Conservation (phyloP, 2,329 filamentous ascomycete genomes). For the Aspergillus ochraceus region DNA sequence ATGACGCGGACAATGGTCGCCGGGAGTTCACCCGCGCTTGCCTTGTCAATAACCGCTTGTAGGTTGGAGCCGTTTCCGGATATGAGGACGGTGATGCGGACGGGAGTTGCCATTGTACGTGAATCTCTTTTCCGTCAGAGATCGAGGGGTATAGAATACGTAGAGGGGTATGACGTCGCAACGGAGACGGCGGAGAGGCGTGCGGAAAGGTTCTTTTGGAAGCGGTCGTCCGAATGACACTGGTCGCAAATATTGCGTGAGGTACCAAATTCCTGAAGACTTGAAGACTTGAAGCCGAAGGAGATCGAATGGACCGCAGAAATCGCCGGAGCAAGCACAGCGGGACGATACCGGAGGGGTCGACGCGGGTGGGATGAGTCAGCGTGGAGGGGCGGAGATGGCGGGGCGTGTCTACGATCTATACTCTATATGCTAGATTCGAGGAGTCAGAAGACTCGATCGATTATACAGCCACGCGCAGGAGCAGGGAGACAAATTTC, state of each 20-base stretch:
- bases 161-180: not conserved
- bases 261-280: not conserved
- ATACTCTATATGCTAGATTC: not conserved
- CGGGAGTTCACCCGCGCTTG: conserved; percentile 49
- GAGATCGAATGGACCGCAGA: not conserved
- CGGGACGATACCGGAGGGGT: not conserved
- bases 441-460: not conserved
- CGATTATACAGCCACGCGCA: not conserved
- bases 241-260: not conserved
- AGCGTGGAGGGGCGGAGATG: conserved; percentile 11
- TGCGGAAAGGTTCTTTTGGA: not conserved
- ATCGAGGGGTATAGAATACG: not conserved
- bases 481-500: not conserved
- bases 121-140: not conserved
- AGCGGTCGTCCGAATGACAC: too few species aligned
- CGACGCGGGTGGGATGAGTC: conserved; percentile 11
- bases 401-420: not conserved
- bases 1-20: conserved; percentile 63
- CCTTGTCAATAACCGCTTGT: conserved; percentile 70
- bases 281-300: not conserved
- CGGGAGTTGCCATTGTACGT: conserved; percentile 29
- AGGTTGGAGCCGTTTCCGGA: conserved; percentile 76
- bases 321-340: not conserved
- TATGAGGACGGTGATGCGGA: conserved; percentile 66
- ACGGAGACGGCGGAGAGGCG: not conserved